Conservation (phyloP, 495 filamentous ascomycete species). For the Penicillium paradoxum region DNA sequence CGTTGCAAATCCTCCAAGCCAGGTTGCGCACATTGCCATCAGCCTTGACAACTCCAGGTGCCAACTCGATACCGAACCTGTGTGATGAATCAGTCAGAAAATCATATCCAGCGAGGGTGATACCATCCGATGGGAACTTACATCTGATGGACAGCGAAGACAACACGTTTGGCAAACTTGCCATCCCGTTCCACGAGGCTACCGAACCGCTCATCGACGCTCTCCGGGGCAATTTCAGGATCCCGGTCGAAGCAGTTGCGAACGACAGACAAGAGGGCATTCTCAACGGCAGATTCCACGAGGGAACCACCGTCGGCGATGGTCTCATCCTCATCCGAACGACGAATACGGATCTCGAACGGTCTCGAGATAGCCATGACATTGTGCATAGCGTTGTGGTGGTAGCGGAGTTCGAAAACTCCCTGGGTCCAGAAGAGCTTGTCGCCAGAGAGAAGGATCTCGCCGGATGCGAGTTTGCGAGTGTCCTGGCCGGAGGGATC, state of each 20-base stretch:
- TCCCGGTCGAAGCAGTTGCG: conserved; percentile 90
- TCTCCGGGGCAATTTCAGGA: conserved; percentile 82
- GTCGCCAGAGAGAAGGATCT: conserved; percentile 85
- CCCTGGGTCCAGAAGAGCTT: conserved; percentile 97
- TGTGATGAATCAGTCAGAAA: conserved; percentile 4
- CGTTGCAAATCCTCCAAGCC: conserved; percentile 92
- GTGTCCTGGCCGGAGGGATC: conserved; percentile 43
- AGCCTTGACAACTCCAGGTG: conserved; percentile 84
- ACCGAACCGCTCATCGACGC: conserved; percentile 77
- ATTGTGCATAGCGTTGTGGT: conserved; percentile 88
- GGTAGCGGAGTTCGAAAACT: conserved; percentile 93
- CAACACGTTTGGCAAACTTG: conserved; percentile 82
- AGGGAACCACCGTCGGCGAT: conserved; percentile 45
- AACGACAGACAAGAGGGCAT: conserved; percentile 73
- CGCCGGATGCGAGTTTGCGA: conserved; percentile 51
- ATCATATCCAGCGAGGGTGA: not conserved
- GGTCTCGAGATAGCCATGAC: conserved; percentile 95
- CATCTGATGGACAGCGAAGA: conserved; percentile 95
- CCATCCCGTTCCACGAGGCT: conserved; percentile 74
- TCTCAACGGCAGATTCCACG: conserved; percentile 59
- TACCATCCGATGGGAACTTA: conserved; percentile 22
- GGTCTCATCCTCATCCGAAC: conserved; percentile 65
- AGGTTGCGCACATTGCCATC: conserved; percentile 90
- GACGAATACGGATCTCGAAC: conserved; percentile 80
- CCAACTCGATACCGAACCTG: conserved; percentile 91